These are phyloP conservation scores for Suhomyces sp. DNA, from an alignment of 805 yeast species.

Conservation along the genomic window DNA sequence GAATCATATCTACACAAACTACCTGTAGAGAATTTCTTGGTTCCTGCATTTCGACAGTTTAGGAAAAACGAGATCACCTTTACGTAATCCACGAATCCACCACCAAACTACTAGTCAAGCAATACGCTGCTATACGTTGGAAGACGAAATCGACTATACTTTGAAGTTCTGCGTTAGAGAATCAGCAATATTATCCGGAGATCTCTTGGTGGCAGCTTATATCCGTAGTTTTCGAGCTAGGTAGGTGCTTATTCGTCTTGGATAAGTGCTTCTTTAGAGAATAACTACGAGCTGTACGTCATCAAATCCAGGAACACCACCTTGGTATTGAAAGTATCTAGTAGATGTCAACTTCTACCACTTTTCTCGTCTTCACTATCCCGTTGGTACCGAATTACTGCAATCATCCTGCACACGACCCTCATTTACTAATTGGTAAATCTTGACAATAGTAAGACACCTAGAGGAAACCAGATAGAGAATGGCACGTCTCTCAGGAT, in stretches of 20 bases:
- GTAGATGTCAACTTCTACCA: not conserved
- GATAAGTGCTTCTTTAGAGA: no score
- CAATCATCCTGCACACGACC: not conserved
- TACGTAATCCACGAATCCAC: not conserved
- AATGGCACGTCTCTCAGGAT: constrained; percentile 42
- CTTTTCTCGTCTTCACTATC: not conserved
- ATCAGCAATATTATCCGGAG: not conserved
- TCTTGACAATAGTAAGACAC: not conserved
- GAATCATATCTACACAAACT: no score
- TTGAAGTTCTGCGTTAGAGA: not conserved
- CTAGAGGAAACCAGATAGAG: not conserved
- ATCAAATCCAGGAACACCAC: no score
- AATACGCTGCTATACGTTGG: not conserved
- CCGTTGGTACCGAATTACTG: not conserved
- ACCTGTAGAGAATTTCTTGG: not conserved
- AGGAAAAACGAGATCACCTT: not conserved
- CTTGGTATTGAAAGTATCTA: no score
- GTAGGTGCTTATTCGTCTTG: no score
- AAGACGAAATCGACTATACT: not conserved
- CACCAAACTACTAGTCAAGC: not conserved
- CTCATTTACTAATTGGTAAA: not conserved
- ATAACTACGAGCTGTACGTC: no score
- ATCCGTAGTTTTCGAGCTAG: no score
- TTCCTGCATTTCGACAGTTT: not conserved
- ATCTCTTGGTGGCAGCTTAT: not conserved